Percentiles rank a stretch among this genome's conserved stretches.
phyloP scores from a whole-genome alignment of 768 basidiomycete species.

The Mycena pura region DNA sequence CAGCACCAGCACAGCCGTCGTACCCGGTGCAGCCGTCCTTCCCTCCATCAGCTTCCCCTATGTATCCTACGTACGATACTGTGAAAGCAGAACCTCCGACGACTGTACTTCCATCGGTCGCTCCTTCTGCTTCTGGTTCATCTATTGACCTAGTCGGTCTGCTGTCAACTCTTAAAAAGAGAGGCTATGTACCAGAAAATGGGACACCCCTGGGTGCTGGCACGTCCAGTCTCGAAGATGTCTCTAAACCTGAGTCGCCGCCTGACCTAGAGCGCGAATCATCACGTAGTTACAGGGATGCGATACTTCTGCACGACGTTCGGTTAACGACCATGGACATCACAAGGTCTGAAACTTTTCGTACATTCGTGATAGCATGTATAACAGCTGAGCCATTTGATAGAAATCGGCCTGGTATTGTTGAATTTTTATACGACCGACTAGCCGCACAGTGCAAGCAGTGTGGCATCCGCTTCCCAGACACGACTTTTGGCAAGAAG shows the following conservation, averaged over 20 bases:
- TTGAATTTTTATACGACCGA: conserved; percentile 74
- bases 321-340: conserved; percentile 74
- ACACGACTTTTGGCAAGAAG: conserved; percentile 73
- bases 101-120: conserved; percentile 35
- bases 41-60: conserved; percentile 21
- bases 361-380: background rate
- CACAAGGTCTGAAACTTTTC: conserved; percentile 54
- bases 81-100: conserved; percentile 38
- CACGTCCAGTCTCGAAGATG: conserved; percentile 47
- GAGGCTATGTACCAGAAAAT: conserved; percentile 73
- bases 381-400: conserved; percentile 7
- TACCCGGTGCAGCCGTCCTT: conserved; percentile 33
- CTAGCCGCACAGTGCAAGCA: conserved; percentile 90
- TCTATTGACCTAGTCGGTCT: conserved; percentile 59
- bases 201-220: conserved; percentile 60
- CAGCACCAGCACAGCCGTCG: conserved; percentile 36
- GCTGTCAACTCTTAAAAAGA: conserved; percentile 73
- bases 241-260: conserved; percentile 33
- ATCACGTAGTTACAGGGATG: conserved; percentile 62
- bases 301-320: conserved; percentile 65
- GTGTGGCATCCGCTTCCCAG: conserved; percentile 88
- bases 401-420: conserved; percentile 67
- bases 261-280: conserved; percentile 54
- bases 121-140: conserved; percentile 37
- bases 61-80: conserved; percentile 25